A percentile compares a stretch with the other conserved stretches of the same genome.
These are phyloP conservation scores for Puccinia coronata DNA, from an alignment of 1,284 basidiomycete genomes.

Conservation along the genomic window DNA sequence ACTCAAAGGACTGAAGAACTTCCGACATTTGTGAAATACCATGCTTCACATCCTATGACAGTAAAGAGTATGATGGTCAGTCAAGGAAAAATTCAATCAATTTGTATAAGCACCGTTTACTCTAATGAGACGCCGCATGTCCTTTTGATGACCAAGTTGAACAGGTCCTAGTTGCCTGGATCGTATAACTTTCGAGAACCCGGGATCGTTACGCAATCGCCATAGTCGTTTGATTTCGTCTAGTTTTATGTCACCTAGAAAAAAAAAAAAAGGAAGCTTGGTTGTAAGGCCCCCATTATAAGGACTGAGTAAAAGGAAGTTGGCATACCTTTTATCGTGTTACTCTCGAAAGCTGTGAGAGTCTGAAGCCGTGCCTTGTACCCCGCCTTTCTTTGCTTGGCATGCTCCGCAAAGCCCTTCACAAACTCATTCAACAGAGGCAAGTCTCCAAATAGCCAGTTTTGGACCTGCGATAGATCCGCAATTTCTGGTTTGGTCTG, in stretches of 20 bases:
- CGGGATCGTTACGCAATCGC: constrained; percentile 40
- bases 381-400: constrained; percentile 1
- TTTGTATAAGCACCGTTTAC: constrained; percentile 6
- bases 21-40: constrained; percentile 45
- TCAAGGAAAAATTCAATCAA: neutral
- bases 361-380: constrained; percentile 14
- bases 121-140: constrained; percentile 33
- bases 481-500: neutral
- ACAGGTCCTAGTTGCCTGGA: constrained; percentile 43
- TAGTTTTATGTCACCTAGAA: constrained; percentile 40
- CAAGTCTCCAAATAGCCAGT: constrained; percentile 45
- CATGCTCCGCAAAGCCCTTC: neutral
- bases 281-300: neutral
- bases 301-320: neutral
- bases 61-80: neutral
- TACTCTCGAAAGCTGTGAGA: constrained; percentile 22
- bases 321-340: constrained; percentile 32
- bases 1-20: constrained; percentile 37
- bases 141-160: constrained; percentile 43
- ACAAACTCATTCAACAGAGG: constrained; percentile 17
- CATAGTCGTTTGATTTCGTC: constrained; percentile 47
- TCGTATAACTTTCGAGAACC: constrained; percentile 29
- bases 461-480: neutral
- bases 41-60: constrained; percentile 37
- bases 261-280: neutral